Percentiles rank a stretch among this genome's conserved stretches.
Evolutionary conservation across 768 basidiomycete genomes (phyloP).

Genomic region (Termitomyces sp.): DNA sequence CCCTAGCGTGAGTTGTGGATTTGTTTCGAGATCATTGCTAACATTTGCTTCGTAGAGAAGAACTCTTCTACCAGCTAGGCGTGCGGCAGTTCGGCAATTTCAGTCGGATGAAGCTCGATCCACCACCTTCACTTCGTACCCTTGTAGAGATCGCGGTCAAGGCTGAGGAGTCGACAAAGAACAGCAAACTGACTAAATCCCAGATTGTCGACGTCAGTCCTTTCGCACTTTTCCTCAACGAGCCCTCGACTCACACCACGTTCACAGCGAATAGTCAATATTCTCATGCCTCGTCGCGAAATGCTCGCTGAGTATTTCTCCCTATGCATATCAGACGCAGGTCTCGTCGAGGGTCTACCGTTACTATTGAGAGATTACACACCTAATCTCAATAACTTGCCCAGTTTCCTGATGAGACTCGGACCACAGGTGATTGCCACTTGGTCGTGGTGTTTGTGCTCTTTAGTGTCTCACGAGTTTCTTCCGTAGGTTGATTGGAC

Average conservation of each 20-base stretch:
- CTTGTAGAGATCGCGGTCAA: slow-evolving; percentile 79
- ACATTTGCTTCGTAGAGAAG: slow-evolving; percentile 54
- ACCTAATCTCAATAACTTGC: slow-evolving; percentile 88
- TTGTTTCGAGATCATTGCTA: not conserved
- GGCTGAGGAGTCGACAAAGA: slow-evolving; percentile 54
- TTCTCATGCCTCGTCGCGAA: slow-evolving; percentile 56
- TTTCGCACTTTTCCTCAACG: not conserved
- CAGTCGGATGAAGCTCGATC: slow-evolving; percentile 73
- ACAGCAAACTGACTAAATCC: slow-evolving; percentile 58
- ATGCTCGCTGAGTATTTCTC: slow-evolving; percentile 96
- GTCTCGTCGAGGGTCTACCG: slow-evolving; percentile 73
- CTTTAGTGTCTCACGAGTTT: not conserved
- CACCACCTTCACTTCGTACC: slow-evolving; percentile 67
- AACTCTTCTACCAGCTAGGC: slow-evolving; percentile 92
- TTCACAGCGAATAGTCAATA: slow-evolving; percentile 58
- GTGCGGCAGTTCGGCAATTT: slow-evolving; percentile 89
- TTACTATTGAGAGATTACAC: slow-evolving; percentile 73
- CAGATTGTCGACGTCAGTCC: slow-evolving; percentile 70
- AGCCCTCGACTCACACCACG: not conserved
- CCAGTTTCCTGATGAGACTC: slow-evolving; percentile 84
- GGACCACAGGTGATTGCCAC: slow-evolving; percentile 76
- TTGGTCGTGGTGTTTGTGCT: not conserved
- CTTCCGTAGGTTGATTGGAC: slow-evolving; percentile 86
- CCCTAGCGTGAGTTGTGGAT: slow-evolving; percentile 63
- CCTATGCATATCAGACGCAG: slow-evolving; percentile 61